Evolutionary conservation across 164 flowering plant species (phyloP).

Genomic region (Malania oleifera): DNA sequence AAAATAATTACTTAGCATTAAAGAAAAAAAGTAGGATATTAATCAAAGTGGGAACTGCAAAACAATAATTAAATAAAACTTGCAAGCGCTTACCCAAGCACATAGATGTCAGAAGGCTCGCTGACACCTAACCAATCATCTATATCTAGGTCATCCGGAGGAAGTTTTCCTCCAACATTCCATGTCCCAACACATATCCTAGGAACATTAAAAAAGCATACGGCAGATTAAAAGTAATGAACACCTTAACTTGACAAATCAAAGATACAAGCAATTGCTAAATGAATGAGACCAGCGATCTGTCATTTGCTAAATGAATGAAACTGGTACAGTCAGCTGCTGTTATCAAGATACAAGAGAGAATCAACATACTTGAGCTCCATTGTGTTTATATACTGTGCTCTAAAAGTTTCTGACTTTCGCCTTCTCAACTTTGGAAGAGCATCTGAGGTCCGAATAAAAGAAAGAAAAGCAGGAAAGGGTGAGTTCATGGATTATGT

Average conservation of each 20-base stretch:
- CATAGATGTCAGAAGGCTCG: constrained; percentile 90
- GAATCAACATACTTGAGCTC: constrained; percentile 56
- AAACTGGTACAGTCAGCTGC: not conserved
- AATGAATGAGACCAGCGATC: not conserved
- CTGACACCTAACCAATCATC: constrained; percentile 71
- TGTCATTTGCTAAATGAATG: not conserved
- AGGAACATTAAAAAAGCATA: constrained; percentile 1
- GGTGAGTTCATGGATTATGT: too few species aligned
- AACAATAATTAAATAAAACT: too few species aligned
- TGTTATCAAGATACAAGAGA: not conserved
- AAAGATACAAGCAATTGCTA: not conserved
- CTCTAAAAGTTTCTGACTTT: constrained; percentile 82
- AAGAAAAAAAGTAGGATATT: too few species aligned
- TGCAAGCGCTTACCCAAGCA: constrained; percentile 64
- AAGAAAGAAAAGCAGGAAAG: constrained; percentile 1
- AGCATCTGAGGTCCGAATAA: constrained; percentile 32
- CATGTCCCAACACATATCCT: constrained; percentile 88
- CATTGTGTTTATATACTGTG: constrained; percentile 77
- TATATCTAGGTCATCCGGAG: constrained; percentile 76
- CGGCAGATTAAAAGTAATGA: not conserved
- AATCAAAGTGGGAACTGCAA: too few species aligned
- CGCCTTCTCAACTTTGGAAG: constrained; percentile 55
- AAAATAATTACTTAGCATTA: too few species aligned
- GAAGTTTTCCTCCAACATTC: constrained; percentile 89
- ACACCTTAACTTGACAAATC: not conserved